Evolutionary conservation across 2,329 filamentous ascomycete species (phyloP).

Genomic region (Fusarium guadeloupense): DNA sequence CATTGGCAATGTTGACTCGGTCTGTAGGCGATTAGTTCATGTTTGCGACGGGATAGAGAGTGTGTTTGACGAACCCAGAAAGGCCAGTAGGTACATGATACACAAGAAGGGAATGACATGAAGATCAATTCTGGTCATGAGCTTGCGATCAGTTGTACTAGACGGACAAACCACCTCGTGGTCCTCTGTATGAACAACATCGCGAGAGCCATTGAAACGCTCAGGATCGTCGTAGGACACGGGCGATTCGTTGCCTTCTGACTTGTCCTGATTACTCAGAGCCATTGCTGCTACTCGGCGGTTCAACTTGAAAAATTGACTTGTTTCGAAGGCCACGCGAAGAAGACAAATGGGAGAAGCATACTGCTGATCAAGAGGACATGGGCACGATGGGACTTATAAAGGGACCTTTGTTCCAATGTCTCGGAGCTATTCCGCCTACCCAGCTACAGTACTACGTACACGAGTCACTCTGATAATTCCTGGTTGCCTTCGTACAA

Average conservation of each 20-base stretch:
- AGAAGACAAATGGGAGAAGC: not conserved
- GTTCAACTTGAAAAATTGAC: not conserved
- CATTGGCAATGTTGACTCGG: conserved; percentile 83
- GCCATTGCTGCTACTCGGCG: conserved; percentile 20
- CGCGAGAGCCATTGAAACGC: conserved; percentile 11
- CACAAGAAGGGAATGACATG: conserved; percentile 77
- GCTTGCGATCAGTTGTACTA: conserved; percentile 68
- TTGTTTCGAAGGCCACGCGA: not conserved
- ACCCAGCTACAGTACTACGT: too few relatives aligned
- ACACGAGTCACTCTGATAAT: conserved; percentile 24
- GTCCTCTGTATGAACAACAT: conserved; percentile 29
- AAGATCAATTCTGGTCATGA: conserved; percentile 76
- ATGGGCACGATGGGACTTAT: conserved; percentile 16
- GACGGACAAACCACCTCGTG: conserved; percentile 54
- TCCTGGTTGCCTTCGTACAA: not conserved
- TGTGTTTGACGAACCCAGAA: conserved; percentile 58
- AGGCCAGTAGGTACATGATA: conserved; percentile 75
- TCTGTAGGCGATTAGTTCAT: conserved; percentile 46
- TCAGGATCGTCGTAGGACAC: conserved; percentile 39
- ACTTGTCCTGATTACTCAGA: conserved; percentile 27
- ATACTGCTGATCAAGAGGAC: conserved; percentile 17
- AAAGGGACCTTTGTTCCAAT: conserved; percentile 8
- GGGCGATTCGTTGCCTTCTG: conserved; percentile 33
- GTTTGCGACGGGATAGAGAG: not conserved
- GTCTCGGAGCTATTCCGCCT: conserved; percentile 30